Percentiles rank a stretch among this genome's conserved stretches.
These are phyloP conservation scores for Leishmania turanica DNA, from an alignment of 208 protist genomes.

Conservation along the genomic window DNA sequence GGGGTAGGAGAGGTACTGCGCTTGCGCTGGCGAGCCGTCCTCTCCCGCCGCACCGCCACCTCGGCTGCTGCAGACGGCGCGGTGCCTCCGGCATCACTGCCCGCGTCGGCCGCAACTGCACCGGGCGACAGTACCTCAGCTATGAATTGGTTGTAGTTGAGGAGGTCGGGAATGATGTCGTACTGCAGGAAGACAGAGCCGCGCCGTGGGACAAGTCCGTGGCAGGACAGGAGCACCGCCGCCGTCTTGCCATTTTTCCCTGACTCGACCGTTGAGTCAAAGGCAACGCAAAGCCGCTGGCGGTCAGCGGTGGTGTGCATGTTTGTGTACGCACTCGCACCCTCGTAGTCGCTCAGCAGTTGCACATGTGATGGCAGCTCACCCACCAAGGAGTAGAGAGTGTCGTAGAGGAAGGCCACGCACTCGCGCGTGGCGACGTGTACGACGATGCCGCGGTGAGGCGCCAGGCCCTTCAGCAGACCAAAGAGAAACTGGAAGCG, in stretches of 20 bases:
- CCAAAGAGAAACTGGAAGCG: constrained; percentile 71
- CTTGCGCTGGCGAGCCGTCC: constrained; percentile 32
- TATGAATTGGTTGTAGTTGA: constrained; percentile 70
- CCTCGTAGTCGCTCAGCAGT: constrained; percentile 73
- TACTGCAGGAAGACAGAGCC: constrained; percentile 66
- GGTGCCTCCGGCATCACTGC: not conserved
- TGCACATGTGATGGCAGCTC: constrained; percentile 49
- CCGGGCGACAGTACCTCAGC: constrained; percentile 47
- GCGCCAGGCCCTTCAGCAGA: constrained; percentile 48
- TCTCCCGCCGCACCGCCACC: constrained; percentile 20
- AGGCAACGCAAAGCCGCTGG: constrained; percentile 34
- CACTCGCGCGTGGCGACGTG: constrained; percentile 71
- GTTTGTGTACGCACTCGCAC: constrained; percentile 40
- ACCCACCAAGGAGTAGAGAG: constrained; percentile 49
- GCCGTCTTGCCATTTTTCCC: constrained; percentile 28
- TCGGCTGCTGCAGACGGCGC: not conserved
- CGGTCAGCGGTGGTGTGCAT: constrained; percentile 44
- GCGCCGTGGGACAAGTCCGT: constrained; percentile 55
- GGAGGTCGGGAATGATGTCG: constrained; percentile 62
- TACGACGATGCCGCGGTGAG: constrained; percentile 56
- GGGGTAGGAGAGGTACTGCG: constrained; percentile 38
- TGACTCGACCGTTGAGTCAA: constrained; percentile 43
- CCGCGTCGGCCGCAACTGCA: constrained; percentile 1
- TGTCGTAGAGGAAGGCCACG: constrained; percentile 57
- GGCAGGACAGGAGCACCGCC: constrained; percentile 62